Conservation (phyloP, 202 grass and related monocot species). For the Carex sylvatica region DNA sequence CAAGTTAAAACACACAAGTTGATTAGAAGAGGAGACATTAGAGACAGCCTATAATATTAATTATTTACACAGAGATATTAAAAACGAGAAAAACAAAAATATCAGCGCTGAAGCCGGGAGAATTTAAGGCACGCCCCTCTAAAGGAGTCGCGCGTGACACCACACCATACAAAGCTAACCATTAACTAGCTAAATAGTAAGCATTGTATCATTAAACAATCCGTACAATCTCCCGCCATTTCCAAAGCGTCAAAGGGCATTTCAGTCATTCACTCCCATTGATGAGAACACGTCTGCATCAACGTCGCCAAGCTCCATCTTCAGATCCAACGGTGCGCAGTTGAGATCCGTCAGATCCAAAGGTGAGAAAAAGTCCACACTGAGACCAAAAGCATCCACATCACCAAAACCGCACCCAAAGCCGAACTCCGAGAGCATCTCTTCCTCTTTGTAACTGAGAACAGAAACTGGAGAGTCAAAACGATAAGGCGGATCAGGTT, state of each 20-base stretch:
- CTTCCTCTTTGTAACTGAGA: conserved; percentile 26
- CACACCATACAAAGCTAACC: neutral
- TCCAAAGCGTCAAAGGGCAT: neutral
- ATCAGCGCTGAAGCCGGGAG: neutral
- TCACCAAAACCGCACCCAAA: conserved; percentile 38
- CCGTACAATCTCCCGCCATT: conserved; percentile 21
- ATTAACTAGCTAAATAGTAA: neutral
- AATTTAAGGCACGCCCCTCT: neutral
- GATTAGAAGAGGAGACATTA: too few relatives aligned
- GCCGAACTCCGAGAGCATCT: conserved; percentile 34
- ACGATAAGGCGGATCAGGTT: conserved; percentile 25
- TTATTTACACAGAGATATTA: conserved; percentile 2
- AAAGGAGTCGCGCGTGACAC: conserved; percentile 17
- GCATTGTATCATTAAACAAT: neutral
- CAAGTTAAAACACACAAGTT: too few relatives aligned
- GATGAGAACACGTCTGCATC: conserved; percentile 36
- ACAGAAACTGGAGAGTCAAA: conserved; percentile 58
- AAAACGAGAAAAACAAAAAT: conserved; percentile 18
- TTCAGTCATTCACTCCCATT: conserved; percentile 47
- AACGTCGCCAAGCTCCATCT: conserved; percentile 52
- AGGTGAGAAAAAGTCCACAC: conserved; percentile 9
- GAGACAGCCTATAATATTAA: too few relatives aligned
- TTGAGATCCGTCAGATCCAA: conserved; percentile 46
- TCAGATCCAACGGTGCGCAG: conserved; percentile 58
- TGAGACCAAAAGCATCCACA: conserved; percentile 28